Conservation (phyloP, 1,284 basidiomycete species). For the Austroboletus niveus region DNA sequence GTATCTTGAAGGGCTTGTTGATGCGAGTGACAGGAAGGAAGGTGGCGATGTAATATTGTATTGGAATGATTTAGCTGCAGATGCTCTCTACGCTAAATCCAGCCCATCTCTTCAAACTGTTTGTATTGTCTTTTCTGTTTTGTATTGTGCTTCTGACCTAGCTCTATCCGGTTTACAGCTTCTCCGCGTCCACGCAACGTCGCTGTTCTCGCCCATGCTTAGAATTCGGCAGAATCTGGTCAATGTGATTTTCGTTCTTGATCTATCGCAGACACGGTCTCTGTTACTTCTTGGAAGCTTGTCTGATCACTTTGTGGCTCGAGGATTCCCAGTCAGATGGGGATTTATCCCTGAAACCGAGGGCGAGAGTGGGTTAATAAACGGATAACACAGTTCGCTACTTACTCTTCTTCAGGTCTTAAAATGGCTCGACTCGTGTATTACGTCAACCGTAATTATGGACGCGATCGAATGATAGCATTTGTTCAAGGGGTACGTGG, state of each 20-base stretch:
- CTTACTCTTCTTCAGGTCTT: conserved; percentile 41
- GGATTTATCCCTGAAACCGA: conserved; percentile 78
- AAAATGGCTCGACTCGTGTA: conserved; percentile 75
- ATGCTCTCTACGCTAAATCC: conserved; percentile 63
- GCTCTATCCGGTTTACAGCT: conserved; percentile 43
- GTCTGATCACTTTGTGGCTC: conserved; percentile 66
- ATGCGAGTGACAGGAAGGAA: conserved; percentile 85
- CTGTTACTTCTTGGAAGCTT: conserved; percentile 63
- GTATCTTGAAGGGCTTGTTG: conserved; percentile 75
- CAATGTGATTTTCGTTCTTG: conserved; percentile 78
- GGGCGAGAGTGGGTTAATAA: conserved; percentile 47
- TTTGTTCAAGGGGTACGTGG: conserved; percentile 57
- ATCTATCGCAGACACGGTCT: conserved; percentile 64
- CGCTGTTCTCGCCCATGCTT: conserved; percentile 75
- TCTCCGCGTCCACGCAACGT: conserved; percentile 71
- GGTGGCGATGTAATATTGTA: conserved; percentile 75
- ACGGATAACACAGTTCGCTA: neutral
- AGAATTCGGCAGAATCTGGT: conserved; percentile 65
- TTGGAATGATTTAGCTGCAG: conserved; percentile 90
- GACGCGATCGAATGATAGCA: conserved; percentile 56
- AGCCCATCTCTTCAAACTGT: conserved; percentile 30
- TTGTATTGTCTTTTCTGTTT: neutral
- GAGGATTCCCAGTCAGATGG: conserved; percentile 76
- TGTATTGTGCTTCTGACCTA: conserved; percentile 1
- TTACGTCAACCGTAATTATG: conserved; percentile 63